phyloP scores from a whole-genome alignment of 805 yeast species.

The Candida caryicola region DNA sequence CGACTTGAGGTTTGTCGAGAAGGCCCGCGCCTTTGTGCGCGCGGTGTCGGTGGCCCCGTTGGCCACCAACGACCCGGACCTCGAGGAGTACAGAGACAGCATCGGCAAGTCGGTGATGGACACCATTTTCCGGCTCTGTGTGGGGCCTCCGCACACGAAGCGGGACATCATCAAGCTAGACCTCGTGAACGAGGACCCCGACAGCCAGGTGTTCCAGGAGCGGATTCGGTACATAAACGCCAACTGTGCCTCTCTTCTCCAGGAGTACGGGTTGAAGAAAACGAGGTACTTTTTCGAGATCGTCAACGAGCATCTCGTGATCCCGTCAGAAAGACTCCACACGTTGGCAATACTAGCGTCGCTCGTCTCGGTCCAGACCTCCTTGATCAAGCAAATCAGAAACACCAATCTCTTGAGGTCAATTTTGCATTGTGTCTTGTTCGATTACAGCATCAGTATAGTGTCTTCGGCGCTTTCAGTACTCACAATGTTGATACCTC shows the following conservation, averaged over 20 bases:
- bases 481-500: slow-evolving; percentile 41
- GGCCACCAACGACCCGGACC: slow-evolving; percentile 19
- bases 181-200: slow-evolving; percentile 14
- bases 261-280: slow-evolving; percentile 40
- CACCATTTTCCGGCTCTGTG: slow-evolving; percentile 22
- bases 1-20: slow-evolving; percentile 35
- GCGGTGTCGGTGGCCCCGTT: slow-evolving; percentile 16
- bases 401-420: slow-evolving; percentile 35
- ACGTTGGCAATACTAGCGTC: slow-evolving; percentile 36
- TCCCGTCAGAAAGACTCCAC: slow-evolving; percentile 34
- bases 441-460: slow-evolving; percentile 41
- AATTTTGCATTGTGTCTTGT: slow-evolving; percentile 36
- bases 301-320: slow-evolving; percentile 33
- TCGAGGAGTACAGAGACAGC: slow-evolving; percentile 17
- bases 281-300: slow-evolving; percentile 35
- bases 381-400: slow-evolving; percentile 28
- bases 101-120: slow-evolving; percentile 23
- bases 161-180: slow-evolving; percentile 17
- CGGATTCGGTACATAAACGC: slow-evolving; percentile 45
- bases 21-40: slow-evolving; percentile 26
- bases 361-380: slow-evolving; percentile 26
- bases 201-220: slow-evolving; percentile 44
- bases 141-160: slow-evolving; percentile 17
- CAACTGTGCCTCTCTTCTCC: slow-evolving; percentile 42
- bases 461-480: slow-evolving; percentile 34